phyloP scores from a whole-genome alignment of 352 stramenopile genomes.

The Pythium dissotocum region DNA sequence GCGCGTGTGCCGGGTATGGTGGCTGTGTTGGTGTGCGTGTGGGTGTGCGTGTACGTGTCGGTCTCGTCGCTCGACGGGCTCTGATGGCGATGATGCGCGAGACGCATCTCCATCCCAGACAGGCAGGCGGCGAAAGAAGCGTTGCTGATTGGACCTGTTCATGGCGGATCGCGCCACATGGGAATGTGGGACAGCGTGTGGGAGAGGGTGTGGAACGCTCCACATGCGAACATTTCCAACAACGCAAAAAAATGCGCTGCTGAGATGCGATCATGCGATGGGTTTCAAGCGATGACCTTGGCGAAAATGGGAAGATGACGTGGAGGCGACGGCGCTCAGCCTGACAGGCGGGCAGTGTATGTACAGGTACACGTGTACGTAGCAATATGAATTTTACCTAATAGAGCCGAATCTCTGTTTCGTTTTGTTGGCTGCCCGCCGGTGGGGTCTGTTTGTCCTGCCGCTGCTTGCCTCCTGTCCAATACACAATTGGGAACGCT shows the following conservation, averaged over 20 bases:
- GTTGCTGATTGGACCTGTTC: conserved; percentile 1
- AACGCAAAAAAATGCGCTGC: not conserved
- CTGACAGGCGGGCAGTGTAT: not conserved
- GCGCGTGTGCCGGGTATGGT: not conserved
- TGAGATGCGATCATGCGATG: conserved; percentile 1
- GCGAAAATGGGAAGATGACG: not conserved
- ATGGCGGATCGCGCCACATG: not conserved
- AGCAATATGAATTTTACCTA: conserved; percentile 1
- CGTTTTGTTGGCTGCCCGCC: not conserved
- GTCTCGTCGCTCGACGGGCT: conserved; percentile 3
- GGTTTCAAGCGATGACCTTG: not conserved
- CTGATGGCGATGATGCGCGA: not conserved
- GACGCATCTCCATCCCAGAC: not conserved
- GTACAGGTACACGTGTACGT: not conserved
- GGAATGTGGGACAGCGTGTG: not conserved
- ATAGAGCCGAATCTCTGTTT: not conserved
- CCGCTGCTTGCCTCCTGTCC: not conserved
- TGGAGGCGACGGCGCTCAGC: not conserved
- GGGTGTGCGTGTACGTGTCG: not conserved
- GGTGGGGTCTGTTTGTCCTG: no score
- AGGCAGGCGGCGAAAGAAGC: not conserved
- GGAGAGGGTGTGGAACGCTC: not conserved
- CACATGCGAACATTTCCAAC: not conserved
- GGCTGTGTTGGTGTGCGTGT: not conserved
- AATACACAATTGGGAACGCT: not conserved